phyloP scores from a whole-genome alignment of 1,139 yeast genomes.

The Kazachstania sp. region DNA sequence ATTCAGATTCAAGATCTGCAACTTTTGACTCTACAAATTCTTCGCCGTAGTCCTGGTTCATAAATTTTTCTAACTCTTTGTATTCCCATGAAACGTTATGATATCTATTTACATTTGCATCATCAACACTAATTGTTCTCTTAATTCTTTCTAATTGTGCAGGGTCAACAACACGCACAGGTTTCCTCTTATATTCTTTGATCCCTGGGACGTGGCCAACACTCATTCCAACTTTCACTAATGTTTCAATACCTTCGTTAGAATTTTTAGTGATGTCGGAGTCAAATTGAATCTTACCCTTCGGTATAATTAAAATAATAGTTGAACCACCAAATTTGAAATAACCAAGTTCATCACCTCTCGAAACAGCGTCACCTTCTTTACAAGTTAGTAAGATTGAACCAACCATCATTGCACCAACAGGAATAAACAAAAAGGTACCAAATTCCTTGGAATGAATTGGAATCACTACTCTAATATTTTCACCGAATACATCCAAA shows the following conservation, averaged over 20 bases:
- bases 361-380: constrained; percentile 47
- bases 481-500: constrained; percentile 89
- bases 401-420: constrained; percentile 99
- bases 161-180: constrained; percentile 41
- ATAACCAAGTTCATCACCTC: constrained; percentile 86
- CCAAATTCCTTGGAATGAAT: constrained; percentile 71
- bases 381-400: constrained; percentile 68
- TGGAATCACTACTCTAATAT: constrained; percentile 69
- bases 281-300: constrained; percentile 47
- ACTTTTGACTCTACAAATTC: neutral
- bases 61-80: constrained; percentile 15
- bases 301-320: constrained; percentile 49
- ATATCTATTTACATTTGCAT: constrained; percentile 14
- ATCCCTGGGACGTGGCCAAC: constrained; percentile 63
- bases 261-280: constrained; percentile 67
- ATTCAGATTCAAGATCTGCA: neutral
- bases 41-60: constrained; percentile 6
- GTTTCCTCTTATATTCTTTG: constrained; percentile 43
- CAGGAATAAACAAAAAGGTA: constrained; percentile 64
- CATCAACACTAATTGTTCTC: constrained; percentile 46
- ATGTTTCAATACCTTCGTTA: constrained; percentile 61
- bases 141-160: constrained; percentile 48
- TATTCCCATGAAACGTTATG: constrained; percentile 33
- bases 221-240: constrained; percentile 84
- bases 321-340: constrained; percentile 97